Percentiles rank a stretch among this genome's conserved stretches.
Conservation (phyloP, 2,329 filamentous ascomycete genomes). For the Macroventuria anomochaeta region DNA sequence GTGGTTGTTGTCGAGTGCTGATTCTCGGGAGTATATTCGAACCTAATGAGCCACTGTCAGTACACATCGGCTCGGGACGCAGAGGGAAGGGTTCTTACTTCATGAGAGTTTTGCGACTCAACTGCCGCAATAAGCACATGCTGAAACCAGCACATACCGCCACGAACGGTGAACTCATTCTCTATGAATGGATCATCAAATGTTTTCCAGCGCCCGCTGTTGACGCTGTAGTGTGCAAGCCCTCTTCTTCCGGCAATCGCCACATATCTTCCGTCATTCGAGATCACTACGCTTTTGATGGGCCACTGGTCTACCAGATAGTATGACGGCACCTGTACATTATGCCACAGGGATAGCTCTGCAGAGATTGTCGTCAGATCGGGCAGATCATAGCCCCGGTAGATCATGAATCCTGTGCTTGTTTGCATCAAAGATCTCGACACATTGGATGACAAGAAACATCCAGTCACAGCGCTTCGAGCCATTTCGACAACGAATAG, state of each 20-base stretch:
- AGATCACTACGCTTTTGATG: constrained; percentile 84
- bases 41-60: constrained; percentile 56
- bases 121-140: constrained; percentile 93
- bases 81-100: constrained; percentile 56
- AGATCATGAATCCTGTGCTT: constrained; percentile 86
- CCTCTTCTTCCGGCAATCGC: constrained; percentile 94
- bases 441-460: constrained; percentile 89
- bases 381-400: constrained; percentile 88
- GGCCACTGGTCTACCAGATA: constrained; percentile 96
- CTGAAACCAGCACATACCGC: constrained; percentile 98
- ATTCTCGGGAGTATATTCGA: constrained; percentile 90
- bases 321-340: constrained; percentile 79
- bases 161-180: constrained; percentile 88
- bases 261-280: constrained; percentile 89
- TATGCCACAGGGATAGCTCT: constrained; percentile 94
- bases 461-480: constrained; percentile 89
- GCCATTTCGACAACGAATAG: constrained; percentile 92
- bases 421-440: constrained; percentile 89
- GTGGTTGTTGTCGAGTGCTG: constrained; percentile 73
- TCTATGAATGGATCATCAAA: constrained; percentile 83
- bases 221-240: constrained; percentile 92
- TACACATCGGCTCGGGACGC: background rate
- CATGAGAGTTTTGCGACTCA: constrained; percentile 81
- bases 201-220: constrained; percentile 93
- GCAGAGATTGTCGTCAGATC: constrained; percentile 91